Evolutionary conservation across 257 asterid species (phyloP).

Genomic region (Echium plantagineum): DNA sequence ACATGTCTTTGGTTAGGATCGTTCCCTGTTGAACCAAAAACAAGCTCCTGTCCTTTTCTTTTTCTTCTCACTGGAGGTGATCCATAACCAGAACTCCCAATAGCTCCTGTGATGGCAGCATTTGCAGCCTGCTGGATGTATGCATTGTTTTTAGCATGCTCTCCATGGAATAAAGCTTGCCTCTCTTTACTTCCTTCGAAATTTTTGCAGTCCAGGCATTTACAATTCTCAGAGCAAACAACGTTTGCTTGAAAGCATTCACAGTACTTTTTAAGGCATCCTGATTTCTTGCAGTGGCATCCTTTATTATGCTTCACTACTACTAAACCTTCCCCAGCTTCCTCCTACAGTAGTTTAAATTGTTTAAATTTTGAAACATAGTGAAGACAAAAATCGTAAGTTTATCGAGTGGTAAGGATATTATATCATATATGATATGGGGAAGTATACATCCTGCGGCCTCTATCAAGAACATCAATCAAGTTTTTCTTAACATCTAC

Average conservation of each 20-base stretch:
- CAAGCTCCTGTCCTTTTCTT: slow-evolving; percentile 65
- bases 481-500: background rate
- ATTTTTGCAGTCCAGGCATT: slow-evolving; percentile 90
- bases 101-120: slow-evolving; percentile 93
- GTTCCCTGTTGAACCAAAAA: slow-evolving; percentile 43
- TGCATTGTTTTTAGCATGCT: slow-evolving; percentile 53
- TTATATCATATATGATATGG: background rate
- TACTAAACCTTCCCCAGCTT: slow-evolving; percentile 43
- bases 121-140: slow-evolving; percentile 86
- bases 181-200: slow-evolving; percentile 91
- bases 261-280: slow-evolving; percentile 91
- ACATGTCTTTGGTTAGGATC: slow-evolving; percentile 43
- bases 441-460: background rate
- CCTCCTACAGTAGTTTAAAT: slow-evolving; percentile 41
- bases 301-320: slow-evolving; percentile 83
- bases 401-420: background rate
- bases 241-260: slow-evolving; percentile 93
- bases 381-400: background rate
- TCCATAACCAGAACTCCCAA: slow-evolving; percentile 84
- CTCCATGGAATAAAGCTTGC: slow-evolving; percentile 79
- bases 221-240: slow-evolving; percentile 90
- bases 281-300: slow-evolving; percentile 93
- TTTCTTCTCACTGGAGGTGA: slow-evolving; percentile 67
- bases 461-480: background rate
- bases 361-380: slow-evolving; percentile 1